These are phyloP conservation scores for Parietaria judaica DNA, from an alignment of 306 rosid species.

Conservation along the genomic window DNA sequence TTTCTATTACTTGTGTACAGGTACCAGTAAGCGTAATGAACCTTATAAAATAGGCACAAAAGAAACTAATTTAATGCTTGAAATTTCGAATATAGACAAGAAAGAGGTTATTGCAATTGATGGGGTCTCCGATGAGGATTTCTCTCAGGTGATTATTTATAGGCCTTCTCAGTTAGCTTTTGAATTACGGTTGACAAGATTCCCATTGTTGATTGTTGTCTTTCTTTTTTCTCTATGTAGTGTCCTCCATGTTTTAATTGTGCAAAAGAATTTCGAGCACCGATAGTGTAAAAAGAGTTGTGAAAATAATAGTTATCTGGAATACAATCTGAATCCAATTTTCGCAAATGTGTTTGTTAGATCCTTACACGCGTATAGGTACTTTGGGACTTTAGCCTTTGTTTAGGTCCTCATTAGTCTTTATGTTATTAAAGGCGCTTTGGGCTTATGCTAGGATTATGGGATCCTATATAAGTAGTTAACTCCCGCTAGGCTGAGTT, in stretches of 20 bases:
- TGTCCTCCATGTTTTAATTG: not conserved
- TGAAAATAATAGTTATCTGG: no score
- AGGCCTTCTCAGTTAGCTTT: conserved; percentile 8
- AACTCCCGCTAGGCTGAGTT: no score
- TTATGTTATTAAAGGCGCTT: no score
- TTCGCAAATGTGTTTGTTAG: no score
- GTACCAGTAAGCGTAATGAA: conserved; percentile 64
- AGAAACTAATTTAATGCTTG: conserved; percentile 63
- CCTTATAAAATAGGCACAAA: conserved; percentile 60
- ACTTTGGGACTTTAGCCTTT: no score
- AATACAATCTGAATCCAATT: no score
- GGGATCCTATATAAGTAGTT: no score
- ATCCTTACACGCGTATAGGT: no score
- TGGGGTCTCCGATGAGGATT: conserved; percentile 76
- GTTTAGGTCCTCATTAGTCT: no score
- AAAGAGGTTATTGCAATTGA: conserved; percentile 64
- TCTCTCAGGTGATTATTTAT: conserved; percentile 59
- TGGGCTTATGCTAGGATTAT: no score
- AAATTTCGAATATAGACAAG: conserved; percentile 73
- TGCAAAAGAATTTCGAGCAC: no score
- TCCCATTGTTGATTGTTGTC: not conserved
- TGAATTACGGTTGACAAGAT: not conserved
- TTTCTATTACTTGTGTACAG: conserved; percentile 40
- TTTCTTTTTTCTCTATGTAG: not conserved
- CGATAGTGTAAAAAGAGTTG: no score